Conservation (phyloP, 306 rosid genomes). For the Begonia peltatifolia region DNA sequence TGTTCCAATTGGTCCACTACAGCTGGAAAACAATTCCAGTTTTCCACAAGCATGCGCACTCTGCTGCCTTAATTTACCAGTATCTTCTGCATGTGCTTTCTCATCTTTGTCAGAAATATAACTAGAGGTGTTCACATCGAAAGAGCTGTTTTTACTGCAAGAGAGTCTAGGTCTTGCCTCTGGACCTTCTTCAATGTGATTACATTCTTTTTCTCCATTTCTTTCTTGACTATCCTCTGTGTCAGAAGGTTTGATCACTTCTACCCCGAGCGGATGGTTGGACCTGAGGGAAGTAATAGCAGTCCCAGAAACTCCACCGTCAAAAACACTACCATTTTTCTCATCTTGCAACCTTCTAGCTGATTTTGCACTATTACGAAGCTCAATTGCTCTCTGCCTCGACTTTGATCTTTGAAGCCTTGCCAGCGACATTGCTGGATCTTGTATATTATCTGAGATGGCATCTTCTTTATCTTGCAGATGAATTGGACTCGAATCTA, state of each 20-base stretch:
- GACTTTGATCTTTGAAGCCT: slow-evolving; percentile 78
- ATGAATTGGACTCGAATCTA: slow-evolving; percentile 13
- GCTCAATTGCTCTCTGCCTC: slow-evolving; percentile 69
- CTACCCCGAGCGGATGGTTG: slow-evolving; percentile 22
- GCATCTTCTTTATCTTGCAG: slow-evolving; percentile 15
- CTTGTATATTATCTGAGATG: slow-evolving; percentile 22
- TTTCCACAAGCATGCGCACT: slow-evolving; percentile 2
- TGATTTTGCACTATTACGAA: slow-evolving; percentile 48
- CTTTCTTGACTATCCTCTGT: slow-evolving; percentile 16
- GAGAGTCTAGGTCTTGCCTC: slow-evolving; percentile 31
- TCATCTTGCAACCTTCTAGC: slow-evolving; percentile 18
- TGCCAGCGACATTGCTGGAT: slow-evolving; percentile 53
- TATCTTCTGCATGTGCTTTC: slow-evolving; percentile 5
- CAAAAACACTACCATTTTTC: slow-evolving; percentile 14
- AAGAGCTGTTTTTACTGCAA: slow-evolving; percentile 17
- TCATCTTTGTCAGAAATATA: slow-evolving; percentile 14
- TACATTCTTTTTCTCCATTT: slow-evolving; percentile 23
- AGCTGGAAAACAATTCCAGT: background rate
- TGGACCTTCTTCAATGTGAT: slow-evolving; percentile 16
- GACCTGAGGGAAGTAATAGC: slow-evolving; percentile 19
- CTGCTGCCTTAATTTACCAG: slow-evolving; percentile 1
- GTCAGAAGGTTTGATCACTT: slow-evolving; percentile 23
- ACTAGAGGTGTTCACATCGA: slow-evolving; percentile 19
- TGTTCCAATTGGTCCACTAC: slow-evolving; percentile 15
- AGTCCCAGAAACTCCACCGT: slow-evolving; percentile 21